Conservation (phyloP, 2,329 filamentous ascomycete genomes). For the Cytospora schulzeri region DNA sequence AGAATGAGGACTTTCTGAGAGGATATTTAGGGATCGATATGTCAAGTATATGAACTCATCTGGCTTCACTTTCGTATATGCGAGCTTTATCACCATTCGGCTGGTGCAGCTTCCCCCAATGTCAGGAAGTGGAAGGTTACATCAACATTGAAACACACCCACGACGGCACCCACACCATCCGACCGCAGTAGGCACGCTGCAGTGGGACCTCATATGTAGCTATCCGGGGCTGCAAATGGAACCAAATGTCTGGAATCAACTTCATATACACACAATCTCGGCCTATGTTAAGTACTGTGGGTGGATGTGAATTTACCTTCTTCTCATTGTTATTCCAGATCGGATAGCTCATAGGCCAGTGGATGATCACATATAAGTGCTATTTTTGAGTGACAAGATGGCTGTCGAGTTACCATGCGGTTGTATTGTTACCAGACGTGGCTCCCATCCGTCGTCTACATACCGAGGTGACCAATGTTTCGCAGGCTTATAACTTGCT, state of each 20-base stretch:
- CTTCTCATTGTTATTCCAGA: too few relatives aligned
- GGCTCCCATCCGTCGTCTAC: background rate
- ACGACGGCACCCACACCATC: background rate
- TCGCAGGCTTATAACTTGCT: background rate
- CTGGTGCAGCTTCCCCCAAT: background rate
- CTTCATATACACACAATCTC: too few relatives aligned
- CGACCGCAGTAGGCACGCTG: background rate
- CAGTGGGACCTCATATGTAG: background rate
- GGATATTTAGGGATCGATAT: too few relatives aligned
- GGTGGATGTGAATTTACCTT: background rate
- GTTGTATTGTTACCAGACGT: background rate
- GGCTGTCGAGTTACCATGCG: background rate
- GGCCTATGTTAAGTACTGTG: background rate
- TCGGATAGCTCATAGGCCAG: too few relatives aligned
- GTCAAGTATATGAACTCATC: too few relatives aligned
- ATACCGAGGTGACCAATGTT: too few relatives aligned
- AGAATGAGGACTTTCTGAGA: too few relatives aligned
- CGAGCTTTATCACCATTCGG: too few relatives aligned
- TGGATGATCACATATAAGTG: background rate
- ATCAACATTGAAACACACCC: background rate
- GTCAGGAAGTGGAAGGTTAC: background rate
- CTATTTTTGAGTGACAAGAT: background rate
- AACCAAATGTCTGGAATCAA: background rate
- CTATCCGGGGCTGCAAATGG: background rate
- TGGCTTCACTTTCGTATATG: background rate